Percentiles rank a stretch among this genome's conserved stretches.
phyloP scores from a whole-genome alignment of 2,329 filamentous ascomycete genomes.

The Mariannaea elegans region DNA sequence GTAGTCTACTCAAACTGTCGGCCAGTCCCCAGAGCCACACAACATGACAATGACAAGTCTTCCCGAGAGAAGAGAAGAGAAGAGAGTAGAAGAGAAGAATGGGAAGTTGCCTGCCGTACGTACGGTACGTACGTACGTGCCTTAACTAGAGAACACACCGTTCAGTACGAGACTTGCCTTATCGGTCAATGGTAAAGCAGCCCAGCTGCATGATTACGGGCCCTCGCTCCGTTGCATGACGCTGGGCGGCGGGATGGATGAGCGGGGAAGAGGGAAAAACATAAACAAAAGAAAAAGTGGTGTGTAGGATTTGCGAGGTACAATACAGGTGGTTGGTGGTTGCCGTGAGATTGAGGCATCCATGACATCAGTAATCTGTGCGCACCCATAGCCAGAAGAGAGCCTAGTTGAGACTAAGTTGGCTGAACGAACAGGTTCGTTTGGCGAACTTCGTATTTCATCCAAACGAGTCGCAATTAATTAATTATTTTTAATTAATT shows the following conservation, averaged over 20 bases:
- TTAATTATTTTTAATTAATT: no score
- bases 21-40: no score
- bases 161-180: not conserved
- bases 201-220: constrained; percentile 16
- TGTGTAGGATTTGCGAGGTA: constrained; percentile 2
- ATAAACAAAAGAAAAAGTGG: not conserved
- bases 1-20: no score
- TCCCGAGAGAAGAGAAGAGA: not conserved
- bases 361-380: constrained; percentile 5
- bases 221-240: not conserved
- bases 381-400: no score
- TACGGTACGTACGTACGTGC: not conserved
- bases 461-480: not conserved
- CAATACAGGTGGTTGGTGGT: not conserved
- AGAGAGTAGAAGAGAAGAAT: not conserved
- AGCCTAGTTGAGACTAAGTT: no score
- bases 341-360: not conserved
- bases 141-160: not conserved
- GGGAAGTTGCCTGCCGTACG: not conserved
- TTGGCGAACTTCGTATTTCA: not conserved
- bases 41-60: not conserved
- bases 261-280: not conserved
- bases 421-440: not conserved
- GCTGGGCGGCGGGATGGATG: constrained; percentile 8
- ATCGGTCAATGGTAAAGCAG: constrained; percentile 5